Evolutionary conservation across 257 asterid genomes (phyloP), one percentile per base, ranked within the genome.

Genomic region (Agastache rugosa): DNA sequence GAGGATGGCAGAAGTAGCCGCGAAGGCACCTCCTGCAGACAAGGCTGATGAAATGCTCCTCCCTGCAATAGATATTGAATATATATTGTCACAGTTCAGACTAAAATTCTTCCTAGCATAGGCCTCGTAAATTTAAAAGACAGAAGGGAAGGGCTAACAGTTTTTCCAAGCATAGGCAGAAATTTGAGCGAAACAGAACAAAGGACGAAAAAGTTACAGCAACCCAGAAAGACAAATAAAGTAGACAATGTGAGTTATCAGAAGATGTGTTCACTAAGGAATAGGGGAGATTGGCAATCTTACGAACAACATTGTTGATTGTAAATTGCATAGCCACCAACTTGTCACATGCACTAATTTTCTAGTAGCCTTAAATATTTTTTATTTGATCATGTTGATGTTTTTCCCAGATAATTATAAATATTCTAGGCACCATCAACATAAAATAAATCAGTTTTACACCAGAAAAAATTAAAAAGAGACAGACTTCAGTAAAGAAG

Each of bases 1-100:
- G 72, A 93, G 82, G 71, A 85, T 22, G 37, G 91, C 71, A 11
- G 98, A 90, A 60, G 96, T 87, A 45, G 79, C 89, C 29, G 98
- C 96, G 37, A 91, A 83, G 55, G 96, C 91, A 69, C 96, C 86
- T 74, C 98, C 98, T 0, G 96, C 97, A 20, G 91, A 81, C 68
- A 93, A 20, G 31, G 94, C 98, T 2, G 96, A 79, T 41, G 92
- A 35, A 53, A 93, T 88, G 83, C 91, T 91, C 90, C 81, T 93
- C 75, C 96, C 97, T 95, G 85, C 59, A 71, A 53, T 34, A 14
- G 2, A 20, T 17, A 42, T 63, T 19, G 16, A 62, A 25, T 1
- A 25, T 1, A 25, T 45, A 59, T 53, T 22, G 67, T 72, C 65
- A 75, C 25, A 2, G 42, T 29, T 56, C 15, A 63, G 45, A 72